These are phyloP conservation scores for Lablab purpureus DNA, from an alignment of 306 rosid genomes.

Conservation along the genomic window DNA sequence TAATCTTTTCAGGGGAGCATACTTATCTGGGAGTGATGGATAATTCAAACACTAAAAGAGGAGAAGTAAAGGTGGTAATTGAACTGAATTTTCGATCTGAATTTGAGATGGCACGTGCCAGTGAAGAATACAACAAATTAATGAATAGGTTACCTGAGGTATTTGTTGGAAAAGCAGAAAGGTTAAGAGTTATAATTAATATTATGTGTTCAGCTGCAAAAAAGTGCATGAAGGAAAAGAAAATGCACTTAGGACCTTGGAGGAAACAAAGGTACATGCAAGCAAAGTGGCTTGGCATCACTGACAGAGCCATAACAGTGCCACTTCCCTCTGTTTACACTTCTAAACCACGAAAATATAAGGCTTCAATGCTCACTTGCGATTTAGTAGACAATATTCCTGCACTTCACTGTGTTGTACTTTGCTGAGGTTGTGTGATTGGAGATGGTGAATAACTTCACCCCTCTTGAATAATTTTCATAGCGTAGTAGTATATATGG, in stretches of 20 bases:
- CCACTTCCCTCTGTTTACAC: slow-evolving; percentile 47
- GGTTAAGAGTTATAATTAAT: slow-evolving; percentile 55
- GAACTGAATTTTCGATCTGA: slow-evolving; percentile 76
- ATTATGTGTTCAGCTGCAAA: slow-evolving; percentile 77
- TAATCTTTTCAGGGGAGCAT: slow-evolving; percentile 66
- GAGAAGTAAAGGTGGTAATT: slow-evolving; percentile 62
- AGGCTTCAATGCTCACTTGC: slow-evolving; percentile 75
- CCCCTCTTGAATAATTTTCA: no score
- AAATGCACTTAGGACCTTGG: slow-evolving; percentile 90
- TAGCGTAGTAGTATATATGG: no score
- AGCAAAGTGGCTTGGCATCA: slow-evolving; percentile 79
- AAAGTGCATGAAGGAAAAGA: slow-evolving; percentile 86
- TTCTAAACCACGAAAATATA: slow-evolving; percentile 50
- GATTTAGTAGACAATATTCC: slow-evolving; percentile 63
- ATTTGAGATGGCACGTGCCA: slow-evolving; percentile 82
- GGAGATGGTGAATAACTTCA: no score
- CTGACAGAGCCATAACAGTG: slow-evolving; percentile 48
- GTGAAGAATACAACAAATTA: slow-evolving; percentile 67
- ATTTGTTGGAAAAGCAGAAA: slow-evolving; percentile 76
- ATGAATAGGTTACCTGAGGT: slow-evolving; percentile 65
- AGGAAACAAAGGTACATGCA: slow-evolving; percentile 83
- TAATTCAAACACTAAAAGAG: slow-evolving; percentile 53
- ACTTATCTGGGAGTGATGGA: slow-evolving; percentile 73
- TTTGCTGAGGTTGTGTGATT: no score
- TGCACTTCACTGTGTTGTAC: slow-evolving; percentile 37